Conservation (phyloP, 169 alveolate species). For the Babesia bigemina region DNA sequence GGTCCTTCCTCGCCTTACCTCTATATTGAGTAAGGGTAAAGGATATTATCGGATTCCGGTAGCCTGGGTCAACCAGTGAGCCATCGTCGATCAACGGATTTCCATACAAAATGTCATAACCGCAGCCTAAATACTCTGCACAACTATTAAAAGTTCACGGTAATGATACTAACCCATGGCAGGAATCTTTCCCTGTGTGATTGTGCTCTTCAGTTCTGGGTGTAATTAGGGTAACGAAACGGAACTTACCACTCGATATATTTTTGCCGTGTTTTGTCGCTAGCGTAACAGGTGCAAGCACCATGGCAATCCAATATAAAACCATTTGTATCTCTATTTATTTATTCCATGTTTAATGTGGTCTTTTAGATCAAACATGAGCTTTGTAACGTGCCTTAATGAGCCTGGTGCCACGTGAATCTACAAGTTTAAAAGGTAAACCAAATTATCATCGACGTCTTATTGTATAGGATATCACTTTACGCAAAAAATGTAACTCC, state of each 20-base stretch:
- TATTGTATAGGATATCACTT: not conserved
- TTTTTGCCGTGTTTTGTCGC: not conserved
- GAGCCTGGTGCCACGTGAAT: conserved; percentile 15
- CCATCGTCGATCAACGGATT: conserved; percentile 83
- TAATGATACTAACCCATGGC: conserved; percentile 51
- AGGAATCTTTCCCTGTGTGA: conserved; percentile 50
- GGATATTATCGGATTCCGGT: conserved; percentile 78
- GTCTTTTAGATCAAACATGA: not conserved
- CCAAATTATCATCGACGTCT: no score
- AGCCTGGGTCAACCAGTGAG: conserved; percentile 82
- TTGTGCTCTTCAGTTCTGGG: conserved; percentile 15
- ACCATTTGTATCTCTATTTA: not conserved
- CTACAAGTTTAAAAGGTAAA: not conserved
- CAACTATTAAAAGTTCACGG: not conserved
- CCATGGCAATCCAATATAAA: not conserved
- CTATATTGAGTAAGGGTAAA: conserved; percentile 46
- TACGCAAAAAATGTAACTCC: conserved; percentile 19
- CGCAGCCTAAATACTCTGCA: conserved; percentile 80
- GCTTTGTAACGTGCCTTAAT: not conserved
- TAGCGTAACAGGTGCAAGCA: conserved; percentile 1
- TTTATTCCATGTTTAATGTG: not conserved
- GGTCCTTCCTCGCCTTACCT: conserved; percentile 12
- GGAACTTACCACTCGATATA: not conserved
- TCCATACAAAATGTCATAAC: conserved; percentile 82
- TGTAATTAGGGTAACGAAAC: not conserved